Evolutionary conservation across 225 moss, liverwort and hornwort species (phyloP).

Genomic region (Asterella californica): DNA sequence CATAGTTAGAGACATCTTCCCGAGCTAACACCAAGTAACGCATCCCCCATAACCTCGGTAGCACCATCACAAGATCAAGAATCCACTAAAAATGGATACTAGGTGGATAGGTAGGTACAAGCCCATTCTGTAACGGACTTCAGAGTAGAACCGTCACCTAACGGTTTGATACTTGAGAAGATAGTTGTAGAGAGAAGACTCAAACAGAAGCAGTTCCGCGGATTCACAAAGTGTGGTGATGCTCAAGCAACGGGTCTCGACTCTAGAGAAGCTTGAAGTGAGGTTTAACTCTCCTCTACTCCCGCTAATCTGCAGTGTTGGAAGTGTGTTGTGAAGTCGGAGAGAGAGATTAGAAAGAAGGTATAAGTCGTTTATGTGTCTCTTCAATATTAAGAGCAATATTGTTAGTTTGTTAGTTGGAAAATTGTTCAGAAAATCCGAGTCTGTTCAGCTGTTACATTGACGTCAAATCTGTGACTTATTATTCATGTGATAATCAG

Average conservation of each 20-base stretch:
- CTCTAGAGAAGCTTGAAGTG: conserved; percentile 89
- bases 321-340: too few species aligned
- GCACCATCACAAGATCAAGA: too few species aligned
- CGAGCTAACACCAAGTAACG: too few species aligned
- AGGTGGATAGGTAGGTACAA: too few species aligned
- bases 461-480: neutral
- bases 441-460: neutral
- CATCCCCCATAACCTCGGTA: too few species aligned
- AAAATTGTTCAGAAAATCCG: too few species aligned
- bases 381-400: too few species aligned
- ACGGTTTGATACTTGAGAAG: conserved; percentile 18
- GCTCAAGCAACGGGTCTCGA: conserved; percentile 71
- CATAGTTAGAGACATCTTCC: too few species aligned
- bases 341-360: neutral
- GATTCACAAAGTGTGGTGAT: conserved; percentile 49
- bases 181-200: conserved; percentile 36
- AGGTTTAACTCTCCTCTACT: conserved; percentile 34
- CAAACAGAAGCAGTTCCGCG: conserved; percentile 16
- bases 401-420: too few species aligned
- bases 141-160: too few species aligned
- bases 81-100: too few species aligned
- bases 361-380: neutral
- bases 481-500: conserved; percentile 36
- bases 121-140: too few species aligned
- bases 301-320: neutral